These are phyloP conservation scores for Pseudocercospora musae DNA, from an alignment of 2,329 filamentous ascomycete genomes.

Conservation along the genomic window DNA sequence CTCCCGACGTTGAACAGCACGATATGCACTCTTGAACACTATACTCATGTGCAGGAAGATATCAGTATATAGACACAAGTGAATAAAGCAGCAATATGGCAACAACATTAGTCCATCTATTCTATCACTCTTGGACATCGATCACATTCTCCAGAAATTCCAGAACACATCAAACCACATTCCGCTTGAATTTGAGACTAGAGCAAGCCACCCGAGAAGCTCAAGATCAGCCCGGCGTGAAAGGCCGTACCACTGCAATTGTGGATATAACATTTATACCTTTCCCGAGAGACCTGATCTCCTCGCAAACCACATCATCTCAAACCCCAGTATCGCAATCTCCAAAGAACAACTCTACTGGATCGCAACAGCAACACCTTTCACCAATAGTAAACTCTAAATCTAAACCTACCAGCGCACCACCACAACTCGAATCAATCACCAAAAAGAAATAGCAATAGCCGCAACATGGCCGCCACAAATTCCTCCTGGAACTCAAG, in stretches of 20 bases:
- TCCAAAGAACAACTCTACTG: background rate
- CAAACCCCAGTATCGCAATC: background rate
- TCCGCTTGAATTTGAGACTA: background rate
- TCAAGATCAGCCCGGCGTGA: too few relatives aligned
- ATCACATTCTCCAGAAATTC: background rate
- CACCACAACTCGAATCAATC: background rate
- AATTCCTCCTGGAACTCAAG: slow-evolving; percentile 20
- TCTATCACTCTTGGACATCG: too few relatives aligned
- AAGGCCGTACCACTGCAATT: too few relatives aligned
- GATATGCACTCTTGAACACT: background rate
- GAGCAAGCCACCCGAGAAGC: background rate
- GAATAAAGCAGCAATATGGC: background rate
- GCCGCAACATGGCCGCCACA: slow-evolving; percentile 12
- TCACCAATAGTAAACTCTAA: background rate
- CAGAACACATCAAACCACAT: background rate
- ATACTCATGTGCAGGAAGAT: background rate
- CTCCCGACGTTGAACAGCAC: background rate
- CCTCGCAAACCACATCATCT: background rate
- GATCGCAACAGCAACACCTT: background rate
- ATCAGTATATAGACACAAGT: background rate
- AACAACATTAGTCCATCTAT: background rate
- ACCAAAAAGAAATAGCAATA: background rate
- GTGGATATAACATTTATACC: slow-evolving; percentile 1
- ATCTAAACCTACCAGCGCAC: background rate
- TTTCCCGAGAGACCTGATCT: background rate